These are phyloP conservation scores for Chaetomium sp. DNA, from an alignment of 2,329 filamentous ascomycete genomes.

Conservation along the genomic window DNA sequence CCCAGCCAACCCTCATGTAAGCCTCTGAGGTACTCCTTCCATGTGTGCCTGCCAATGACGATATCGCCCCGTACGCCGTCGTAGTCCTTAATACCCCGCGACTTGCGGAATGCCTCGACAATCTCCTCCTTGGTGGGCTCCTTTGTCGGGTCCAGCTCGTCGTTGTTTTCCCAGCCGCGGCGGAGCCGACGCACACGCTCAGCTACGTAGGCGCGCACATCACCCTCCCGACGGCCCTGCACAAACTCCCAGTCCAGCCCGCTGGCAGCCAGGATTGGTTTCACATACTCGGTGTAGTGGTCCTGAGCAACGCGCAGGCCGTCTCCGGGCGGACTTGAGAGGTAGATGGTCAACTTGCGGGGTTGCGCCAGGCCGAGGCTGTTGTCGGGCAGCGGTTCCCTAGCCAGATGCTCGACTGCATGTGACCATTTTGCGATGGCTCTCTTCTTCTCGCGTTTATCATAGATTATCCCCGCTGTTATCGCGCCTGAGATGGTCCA, in stretches of 20 bases:
- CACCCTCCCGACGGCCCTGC: constrained; percentile 89
- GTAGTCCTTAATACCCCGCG: constrained; percentile 69
- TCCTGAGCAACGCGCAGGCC: constrained; percentile 83
- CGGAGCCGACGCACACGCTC: constrained; percentile 78
- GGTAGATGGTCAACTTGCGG: constrained; percentile 80
- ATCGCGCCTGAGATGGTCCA: constrained; percentile 76
- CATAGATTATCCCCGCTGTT: constrained; percentile 81
- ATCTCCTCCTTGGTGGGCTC: constrained; percentile 59
- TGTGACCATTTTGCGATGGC: constrained; percentile 85
- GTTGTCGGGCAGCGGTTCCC: constrained; percentile 66
- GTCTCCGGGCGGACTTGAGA: constrained; percentile 85
- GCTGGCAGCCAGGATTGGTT: constrained; percentile 85
- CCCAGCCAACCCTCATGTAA: constrained; percentile 96
- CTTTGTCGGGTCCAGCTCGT: constrained; percentile 46
- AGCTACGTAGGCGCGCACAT: constrained; percentile 82
- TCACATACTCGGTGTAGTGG: constrained; percentile 94
- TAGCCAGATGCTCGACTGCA: constrained; percentile 79
- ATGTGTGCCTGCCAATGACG: constrained; percentile 85
- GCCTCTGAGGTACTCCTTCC: constrained; percentile 96
- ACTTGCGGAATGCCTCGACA: constrained; percentile 64
- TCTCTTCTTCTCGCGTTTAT: constrained; percentile 85
- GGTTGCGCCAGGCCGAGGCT: constrained; percentile 63
- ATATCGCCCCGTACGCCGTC: constrained; percentile 79
- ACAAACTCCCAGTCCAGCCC: constrained; percentile 96
- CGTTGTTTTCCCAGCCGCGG: constrained; percentile 56